phyloP scores from a whole-genome alignment of 163 green algal species.

The Scenedesmus sp. region DNA sequence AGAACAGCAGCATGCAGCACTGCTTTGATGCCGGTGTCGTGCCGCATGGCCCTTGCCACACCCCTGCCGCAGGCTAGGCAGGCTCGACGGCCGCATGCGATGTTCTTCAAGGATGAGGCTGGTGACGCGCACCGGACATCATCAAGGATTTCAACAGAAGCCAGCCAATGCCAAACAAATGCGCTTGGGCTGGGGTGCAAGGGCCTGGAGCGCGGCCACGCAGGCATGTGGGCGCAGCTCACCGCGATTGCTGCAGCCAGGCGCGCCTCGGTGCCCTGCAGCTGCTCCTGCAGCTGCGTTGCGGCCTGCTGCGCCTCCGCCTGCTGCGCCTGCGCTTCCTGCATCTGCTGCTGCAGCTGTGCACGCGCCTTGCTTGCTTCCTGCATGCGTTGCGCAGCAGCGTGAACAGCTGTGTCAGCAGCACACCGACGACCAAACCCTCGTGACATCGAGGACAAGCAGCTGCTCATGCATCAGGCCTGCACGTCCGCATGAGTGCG shows the following conservation, averaged over 20 bases:
- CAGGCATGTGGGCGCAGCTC: no score
- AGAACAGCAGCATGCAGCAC: background rate
- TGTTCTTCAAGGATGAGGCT: no score
- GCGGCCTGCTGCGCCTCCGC: background rate
- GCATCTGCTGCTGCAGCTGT: slow-evolving; percentile 13
- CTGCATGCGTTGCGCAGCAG: background rate
- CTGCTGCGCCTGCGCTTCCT: background rate
- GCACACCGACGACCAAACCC: background rate
- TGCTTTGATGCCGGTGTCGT: no score
- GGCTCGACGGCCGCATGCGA: background rate
- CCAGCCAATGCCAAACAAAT: background rate
- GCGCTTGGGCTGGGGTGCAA: no score
- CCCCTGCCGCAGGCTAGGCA: background rate
- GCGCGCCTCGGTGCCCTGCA: background rate
- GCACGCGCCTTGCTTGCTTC: slow-evolving; percentile 13
- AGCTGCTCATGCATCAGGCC: background rate
- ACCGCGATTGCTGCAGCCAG: slow-evolving; percentile 33
- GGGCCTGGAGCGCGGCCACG: no score
- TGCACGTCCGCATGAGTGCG: no score
- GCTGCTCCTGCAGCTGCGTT: slow-evolving; percentile 15
- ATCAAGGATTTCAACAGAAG: background rate
- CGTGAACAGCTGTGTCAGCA: background rate
- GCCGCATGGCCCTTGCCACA: background rate
- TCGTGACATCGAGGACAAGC: background rate
- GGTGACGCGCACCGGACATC: no score